Base-by-base conservation (phyloP, 768 basidiomycete species). In the Mycena maculata region DNA sequence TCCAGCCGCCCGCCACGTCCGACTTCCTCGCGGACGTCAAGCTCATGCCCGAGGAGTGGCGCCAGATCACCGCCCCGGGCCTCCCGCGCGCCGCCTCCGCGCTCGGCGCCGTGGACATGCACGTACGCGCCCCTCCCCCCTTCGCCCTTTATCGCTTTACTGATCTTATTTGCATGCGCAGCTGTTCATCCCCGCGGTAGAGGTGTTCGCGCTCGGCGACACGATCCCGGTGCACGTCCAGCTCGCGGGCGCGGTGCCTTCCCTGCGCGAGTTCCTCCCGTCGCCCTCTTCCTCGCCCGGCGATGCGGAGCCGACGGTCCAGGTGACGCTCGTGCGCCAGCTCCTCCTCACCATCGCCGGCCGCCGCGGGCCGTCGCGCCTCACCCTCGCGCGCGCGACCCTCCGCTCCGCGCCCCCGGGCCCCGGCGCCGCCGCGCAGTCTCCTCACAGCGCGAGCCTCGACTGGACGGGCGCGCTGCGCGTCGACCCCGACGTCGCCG, bases 291-390 rank as follows among this genome's bases (percentile, higher is more conserved):
- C 16, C 22, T 6, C 8, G n/a, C 22, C n/a, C 44, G 44, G n/a
- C 22, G 16, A 20, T 20, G 25, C 18, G 27, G 28, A 10, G 22
- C 23, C 30, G 36, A 44, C 7, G 22, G 16, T 67, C 31, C 36
- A 39, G 39, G 65, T 61, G 30, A 25, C 38, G 9, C 45, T 67
- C 54, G 18, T 67, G 38, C 65, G 65, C 13, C 59, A 67, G 54
- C 47, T 56, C 45, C 9, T 56, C 20, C 11, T 56, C 22, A 36
- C 41, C 22, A 13, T 47, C n/a, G 11, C n/a, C 20, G 54, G 44
- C 42, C 5, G 10, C 54, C 25, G 16, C 31, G 55, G 49, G 28
- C 36, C 38, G 25, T 31, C 23, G 13, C 45, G 25, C 18, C 18
- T 44, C 39, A 52, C 48, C 42, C 9, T 22, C 38, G 53, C 45